Conservation (phyloP, 192 early-diverging fungal genomes). For the Linnemannia schmuckeri region DNA sequence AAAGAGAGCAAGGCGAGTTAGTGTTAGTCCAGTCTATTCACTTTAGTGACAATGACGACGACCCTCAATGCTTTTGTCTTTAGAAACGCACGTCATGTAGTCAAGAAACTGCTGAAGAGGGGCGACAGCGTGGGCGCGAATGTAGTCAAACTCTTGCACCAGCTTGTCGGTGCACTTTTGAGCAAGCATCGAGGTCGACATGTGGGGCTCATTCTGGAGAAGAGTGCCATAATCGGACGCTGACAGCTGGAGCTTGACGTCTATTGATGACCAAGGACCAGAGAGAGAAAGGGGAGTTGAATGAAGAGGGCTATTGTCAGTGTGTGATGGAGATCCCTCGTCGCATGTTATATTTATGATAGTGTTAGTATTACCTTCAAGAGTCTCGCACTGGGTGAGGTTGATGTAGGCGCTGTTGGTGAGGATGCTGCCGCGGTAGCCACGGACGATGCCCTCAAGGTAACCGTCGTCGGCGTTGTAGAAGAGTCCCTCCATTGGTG, state of each 20-base stretch:
- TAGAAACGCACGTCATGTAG: constrained; percentile 87
- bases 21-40: background rate
- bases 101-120: constrained; percentile 94
- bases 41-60: too few relatives aligned
- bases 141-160: constrained; percentile 94
- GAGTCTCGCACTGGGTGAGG: constrained; percentile 97
- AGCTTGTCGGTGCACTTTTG: constrained; percentile 91
- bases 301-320: background rate
- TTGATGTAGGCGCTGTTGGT: constrained; percentile 88
- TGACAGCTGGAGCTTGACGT: constrained; percentile 93
- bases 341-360: background rate
- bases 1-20: background rate
- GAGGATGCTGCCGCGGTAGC: constrained; percentile 91
- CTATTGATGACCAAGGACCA: constrained; percentile 57
- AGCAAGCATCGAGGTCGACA: constrained; percentile 92
- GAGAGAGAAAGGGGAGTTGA: background rate
- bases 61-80: too few relatives aligned
- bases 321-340: background rate
- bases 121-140: constrained; percentile 85
- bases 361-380: constrained; percentile 76
- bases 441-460: constrained; percentile 95
- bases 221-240: constrained; percentile 97
- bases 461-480: constrained; percentile 95
- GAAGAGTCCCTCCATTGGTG: constrained; percentile 59
- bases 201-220: constrained; percentile 95